Evolutionary conservation across 805 yeast species (phyloP).

Genomic region (Barnettozyma siamensis): DNA sequence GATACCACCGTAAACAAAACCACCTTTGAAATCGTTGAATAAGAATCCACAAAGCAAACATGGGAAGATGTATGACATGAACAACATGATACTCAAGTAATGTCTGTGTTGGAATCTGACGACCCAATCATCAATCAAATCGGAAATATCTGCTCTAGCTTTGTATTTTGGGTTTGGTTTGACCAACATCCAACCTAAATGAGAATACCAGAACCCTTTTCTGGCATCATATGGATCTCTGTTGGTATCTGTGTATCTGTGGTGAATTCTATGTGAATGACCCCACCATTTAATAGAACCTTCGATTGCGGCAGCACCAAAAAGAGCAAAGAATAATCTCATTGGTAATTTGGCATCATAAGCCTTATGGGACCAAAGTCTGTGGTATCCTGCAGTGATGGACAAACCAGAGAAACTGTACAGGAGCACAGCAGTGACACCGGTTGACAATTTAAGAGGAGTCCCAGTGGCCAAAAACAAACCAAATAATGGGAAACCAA

Average conservation of each 20-base stretch:
- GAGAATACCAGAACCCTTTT: constrained; percentile 77
- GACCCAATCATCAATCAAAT: constrained; percentile 71
- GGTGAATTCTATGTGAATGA: constrained; percentile 80
- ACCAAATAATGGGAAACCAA: constrained; percentile 55
- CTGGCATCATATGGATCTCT: constrained; percentile 88
- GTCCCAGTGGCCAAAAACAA: constrained; percentile 36
- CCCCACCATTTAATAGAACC: constrained; percentile 91
- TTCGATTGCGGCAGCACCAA: constrained; percentile 79
- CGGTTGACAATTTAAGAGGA: constrained; percentile 37
- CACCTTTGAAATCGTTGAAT: constrained; percentile 63
- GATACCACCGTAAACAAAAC: constrained; percentile 71
- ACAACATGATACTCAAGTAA: constrained; percentile 55
- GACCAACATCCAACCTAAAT: constrained; percentile 80
- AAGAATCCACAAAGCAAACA: constrained; percentile 47
- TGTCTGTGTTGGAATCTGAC: constrained; percentile 80
- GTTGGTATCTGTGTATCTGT: constrained; percentile 75
- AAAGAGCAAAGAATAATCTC: constrained; percentile 60
- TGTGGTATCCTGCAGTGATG: constrained; percentile 80
- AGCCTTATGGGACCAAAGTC: constrained; percentile 74
- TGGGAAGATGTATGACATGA: constrained; percentile 60
- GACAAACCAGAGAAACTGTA: constrained; percentile 64
- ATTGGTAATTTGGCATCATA: constrained; percentile 58
- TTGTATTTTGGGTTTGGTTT: constrained; percentile 77
- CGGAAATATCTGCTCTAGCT: constrained; percentile 56
- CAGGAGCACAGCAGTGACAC: constrained; percentile 34